These are phyloP conservation scores for Termitomyces titanicus DNA, from an alignment of 768 basidiomycete species.

Conservation along the genomic window DNA sequence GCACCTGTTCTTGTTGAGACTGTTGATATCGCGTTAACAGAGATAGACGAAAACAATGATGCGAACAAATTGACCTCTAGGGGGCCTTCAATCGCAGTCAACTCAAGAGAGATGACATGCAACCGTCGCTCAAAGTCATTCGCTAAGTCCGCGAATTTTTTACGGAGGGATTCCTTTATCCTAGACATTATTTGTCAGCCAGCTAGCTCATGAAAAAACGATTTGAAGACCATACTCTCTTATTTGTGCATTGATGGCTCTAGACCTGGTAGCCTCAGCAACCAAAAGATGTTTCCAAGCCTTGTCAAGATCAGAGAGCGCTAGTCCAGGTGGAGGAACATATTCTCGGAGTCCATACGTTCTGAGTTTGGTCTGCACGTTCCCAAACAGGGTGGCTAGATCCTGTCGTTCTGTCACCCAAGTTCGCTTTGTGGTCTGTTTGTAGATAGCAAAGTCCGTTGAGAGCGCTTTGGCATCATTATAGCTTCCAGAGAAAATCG, in stretches of 20 bases:
- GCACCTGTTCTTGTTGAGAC: conserved; percentile 73
- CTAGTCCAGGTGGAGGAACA: conserved; percentile 68
- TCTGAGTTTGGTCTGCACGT: conserved; percentile 89
- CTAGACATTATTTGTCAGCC: conserved; percentile 32
- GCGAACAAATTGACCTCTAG: conserved; percentile 53
- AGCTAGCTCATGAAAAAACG: background rate
- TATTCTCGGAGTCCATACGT: conserved; percentile 89
- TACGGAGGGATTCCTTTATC: conserved; percentile 78
- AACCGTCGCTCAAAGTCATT: conserved; percentile 73
- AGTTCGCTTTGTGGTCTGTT: conserved; percentile 76
- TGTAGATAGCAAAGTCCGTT: conserved; percentile 71
- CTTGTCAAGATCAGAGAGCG: conserved; percentile 68
- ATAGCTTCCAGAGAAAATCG: conserved; percentile 71
- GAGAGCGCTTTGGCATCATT: conserved; percentile 77
- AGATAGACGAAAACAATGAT: background rate
- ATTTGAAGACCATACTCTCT: conserved; percentile 58
- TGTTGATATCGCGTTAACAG: conserved; percentile 21
- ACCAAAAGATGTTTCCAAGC: conserved; percentile 72
- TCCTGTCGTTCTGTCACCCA: conserved; percentile 94
- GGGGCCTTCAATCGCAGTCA: conserved; percentile 73
- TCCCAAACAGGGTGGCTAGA: conserved; percentile 81
- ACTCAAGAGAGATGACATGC: conserved; percentile 60
- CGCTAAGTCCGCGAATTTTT: conserved; percentile 72
- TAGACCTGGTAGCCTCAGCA: conserved; percentile 74
- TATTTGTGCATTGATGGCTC: conserved; percentile 86